A percentile compares a stretch with the other conserved stretches of the same genome.
Evolutionary conservation across 1,139 yeast species (phyloP).

Genomic region (Kodamaea sp.): DNA sequence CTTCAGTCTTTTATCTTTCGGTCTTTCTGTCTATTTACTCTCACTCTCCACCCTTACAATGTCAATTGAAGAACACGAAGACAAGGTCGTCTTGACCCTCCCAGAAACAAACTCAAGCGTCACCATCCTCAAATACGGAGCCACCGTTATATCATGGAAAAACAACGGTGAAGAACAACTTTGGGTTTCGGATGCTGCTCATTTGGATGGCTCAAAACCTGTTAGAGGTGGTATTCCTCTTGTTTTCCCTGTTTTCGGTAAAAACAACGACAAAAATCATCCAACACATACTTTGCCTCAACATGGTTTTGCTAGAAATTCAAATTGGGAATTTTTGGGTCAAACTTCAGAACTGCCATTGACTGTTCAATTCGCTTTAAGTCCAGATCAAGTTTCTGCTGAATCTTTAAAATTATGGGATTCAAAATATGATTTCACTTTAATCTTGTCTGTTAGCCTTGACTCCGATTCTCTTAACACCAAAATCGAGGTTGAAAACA

Average conservation of each 20-base stretch:
- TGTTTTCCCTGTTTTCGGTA: slow-evolving; percentile 94
- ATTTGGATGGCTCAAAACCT: slow-evolving; percentile 84
- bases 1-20: no score
- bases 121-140: slow-evolving; percentile 78
- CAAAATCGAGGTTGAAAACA: slow-evolving; percentile 69
- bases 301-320: slow-evolving; percentile 92
- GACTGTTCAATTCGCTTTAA: slow-evolving; percentile 83
- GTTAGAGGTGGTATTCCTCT: slow-evolving; percentile 97
- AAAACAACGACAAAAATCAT: slow-evolving; percentile 38
- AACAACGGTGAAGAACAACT: slow-evolving; percentile 62
- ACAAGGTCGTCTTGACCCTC: slow-evolving; percentile 57
- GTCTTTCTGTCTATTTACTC: no score
- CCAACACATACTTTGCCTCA: slow-evolving; percentile 65
- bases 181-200: slow-evolving; percentile 66
- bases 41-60: slow-evolving; percentile 21
- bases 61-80: slow-evolving; percentile 64
- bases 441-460: slow-evolving; percentile 66
- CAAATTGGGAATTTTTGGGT: slow-evolving; percentile 90
- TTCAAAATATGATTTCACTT: slow-evolving; percentile 64
- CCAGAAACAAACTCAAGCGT: slow-evolving; percentile 57
- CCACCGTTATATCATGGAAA: slow-evolving; percentile 83
- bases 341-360: slow-evolving; percentile 55
- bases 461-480: slow-evolving; percentile 55
- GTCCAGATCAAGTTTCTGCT: slow-evolving; percentile 72
- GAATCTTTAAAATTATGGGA: slow-evolving; percentile 57